A percentile compares a stretch with the other conserved stretches of the same genome.
These are phyloP conservation scores for Fagus sylvatica DNA, from an alignment of 306 rosid genomes.

Conservation along the genomic window DNA sequence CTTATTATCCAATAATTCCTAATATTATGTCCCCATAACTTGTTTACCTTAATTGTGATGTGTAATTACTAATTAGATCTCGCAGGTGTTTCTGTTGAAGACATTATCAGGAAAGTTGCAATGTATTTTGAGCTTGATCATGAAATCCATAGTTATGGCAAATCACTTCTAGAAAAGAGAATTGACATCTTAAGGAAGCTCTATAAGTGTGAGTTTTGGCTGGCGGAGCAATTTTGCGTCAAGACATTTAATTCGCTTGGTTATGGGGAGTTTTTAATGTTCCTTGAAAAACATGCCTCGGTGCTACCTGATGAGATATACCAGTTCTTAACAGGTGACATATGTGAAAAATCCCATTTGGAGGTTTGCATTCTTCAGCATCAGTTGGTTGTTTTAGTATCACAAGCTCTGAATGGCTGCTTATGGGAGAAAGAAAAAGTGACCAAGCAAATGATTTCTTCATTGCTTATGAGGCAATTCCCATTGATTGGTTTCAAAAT, in stretches of 20 bases:
- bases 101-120: constrained; percentile 57
- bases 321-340: constrained; percentile 42
- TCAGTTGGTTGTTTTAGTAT: constrained; percentile 60
- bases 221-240: constrained; percentile 63
- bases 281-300: constrained; percentile 56
- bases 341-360: constrained; percentile 42
- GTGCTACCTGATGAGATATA: constrained; percentile 61
- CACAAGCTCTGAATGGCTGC: constrained; percentile 68
- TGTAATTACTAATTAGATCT: constrained; percentile 14
- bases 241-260: constrained; percentile 74
- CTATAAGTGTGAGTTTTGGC: constrained; percentile 68
- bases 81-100: constrained; percentile 64
- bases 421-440: constrained; percentile 57
- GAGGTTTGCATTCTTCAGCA: constrained; percentile 64
- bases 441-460: constrained; percentile 53
- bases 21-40: constrained; percentile 6
- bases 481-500: constrained; percentile 63
- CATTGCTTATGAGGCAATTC: constrained; percentile 70
- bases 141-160: constrained; percentile 30
- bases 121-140: constrained; percentile 51
- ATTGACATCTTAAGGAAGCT: constrained; percentile 57
- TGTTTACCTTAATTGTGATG: constrained; percentile 19
- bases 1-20: not conserved
- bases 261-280: constrained; percentile 62
- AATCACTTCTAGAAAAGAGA: constrained; percentile 35